These are phyloP conservation scores for Kluyveromyces siamensis DNA, from an alignment of 805 yeast species.

Conservation along the genomic window DNA sequence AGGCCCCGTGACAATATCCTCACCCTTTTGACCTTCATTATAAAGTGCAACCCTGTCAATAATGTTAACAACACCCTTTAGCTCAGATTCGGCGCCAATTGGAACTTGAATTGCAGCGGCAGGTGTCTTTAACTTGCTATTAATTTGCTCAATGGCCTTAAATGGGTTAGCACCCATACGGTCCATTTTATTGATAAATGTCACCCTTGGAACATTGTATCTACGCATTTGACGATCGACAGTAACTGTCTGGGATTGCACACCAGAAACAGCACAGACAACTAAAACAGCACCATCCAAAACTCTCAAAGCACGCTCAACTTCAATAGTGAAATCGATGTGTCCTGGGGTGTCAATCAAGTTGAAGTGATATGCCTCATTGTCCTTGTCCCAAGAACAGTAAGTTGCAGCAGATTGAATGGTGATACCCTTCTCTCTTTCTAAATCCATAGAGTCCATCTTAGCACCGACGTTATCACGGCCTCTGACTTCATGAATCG, in stretches of 20 bases:
- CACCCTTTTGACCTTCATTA: constrained; percentile 89
- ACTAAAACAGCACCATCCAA: constrained; percentile 97
- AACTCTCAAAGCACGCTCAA: constrained; percentile 96
- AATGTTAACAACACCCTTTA: constrained; percentile 85
- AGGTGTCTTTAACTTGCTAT: constrained; percentile 76
- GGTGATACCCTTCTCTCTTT: constrained; percentile 97
- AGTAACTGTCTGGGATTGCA: constrained; percentile 96
- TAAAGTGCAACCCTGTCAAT: constrained; percentile 80
- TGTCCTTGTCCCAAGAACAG: constrained; percentile 86
- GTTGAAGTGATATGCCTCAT: constrained; percentile 71
- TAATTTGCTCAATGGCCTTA: constrained; percentile 86
- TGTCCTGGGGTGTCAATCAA: constrained; percentile 98
- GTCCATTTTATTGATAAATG: constrained; percentile 97
- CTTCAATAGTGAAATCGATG: constrained; percentile 97
- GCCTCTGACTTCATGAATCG: constrained; percentile 95
- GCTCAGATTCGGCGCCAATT: constrained; percentile 81
- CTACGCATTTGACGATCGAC: constrained; percentile 99
- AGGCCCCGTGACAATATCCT: constrained; percentile 51
- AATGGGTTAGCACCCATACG: constrained; percentile 99
- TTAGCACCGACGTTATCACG: constrained; percentile 97
- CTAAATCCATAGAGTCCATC: constrained; percentile 99
- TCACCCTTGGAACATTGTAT: constrained; percentile 92
- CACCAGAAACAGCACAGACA: constrained; percentile 98
- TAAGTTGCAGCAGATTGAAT: constrained; percentile 98
- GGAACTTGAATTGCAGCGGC: constrained; percentile 99